phyloP scores from a whole-genome alignment of 2,329 filamentous ascomycete species.

The Colletotrichum echinochloae region DNA sequence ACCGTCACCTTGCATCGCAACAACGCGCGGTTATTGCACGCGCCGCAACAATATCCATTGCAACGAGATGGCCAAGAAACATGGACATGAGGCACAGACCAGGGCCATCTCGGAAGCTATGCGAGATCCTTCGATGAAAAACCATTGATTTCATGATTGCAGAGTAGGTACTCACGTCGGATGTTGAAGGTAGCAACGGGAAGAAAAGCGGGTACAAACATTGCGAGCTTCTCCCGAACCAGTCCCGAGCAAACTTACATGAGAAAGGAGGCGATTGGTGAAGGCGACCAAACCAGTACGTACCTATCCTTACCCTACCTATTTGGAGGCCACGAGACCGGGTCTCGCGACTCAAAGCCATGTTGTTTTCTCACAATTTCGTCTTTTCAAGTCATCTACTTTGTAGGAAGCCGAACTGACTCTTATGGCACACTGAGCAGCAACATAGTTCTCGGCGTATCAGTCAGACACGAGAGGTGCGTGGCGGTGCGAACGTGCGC shows the following conservation, averaged over 20 bases:
- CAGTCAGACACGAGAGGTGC: conserved; percentile 7
- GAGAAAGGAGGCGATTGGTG: conserved; percentile 33
- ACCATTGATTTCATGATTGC: conserved; percentile 22
- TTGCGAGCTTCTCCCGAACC: conserved; percentile 38
- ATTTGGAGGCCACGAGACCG: background rate
- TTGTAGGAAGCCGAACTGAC: background rate
- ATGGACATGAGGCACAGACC: background rate
- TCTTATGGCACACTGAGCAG: background rate
- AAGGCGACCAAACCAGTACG: conserved; percentile 36
- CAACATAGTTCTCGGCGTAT: background rate
- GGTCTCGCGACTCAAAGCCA: conserved; percentile 5
- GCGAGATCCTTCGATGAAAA: background rate
- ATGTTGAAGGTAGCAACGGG: conserved; percentile 25
- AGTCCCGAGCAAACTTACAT: conserved; percentile 32
- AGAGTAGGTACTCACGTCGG: conserved; percentile 30
- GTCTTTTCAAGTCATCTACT: background rate
- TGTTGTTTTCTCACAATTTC: background rate
- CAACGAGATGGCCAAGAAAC: background rate
- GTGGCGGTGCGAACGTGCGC: conserved; percentile 12
- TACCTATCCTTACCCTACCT: conserved; percentile 14
- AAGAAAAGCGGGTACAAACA: conserved; percentile 34
- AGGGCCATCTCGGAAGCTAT: background rate
- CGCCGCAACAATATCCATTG: conserved; percentile 4
- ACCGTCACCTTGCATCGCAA: conserved; percentile 5
- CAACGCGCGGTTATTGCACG: background rate